Conservation (phyloP, 148 eudicot species). For the Spergularia bocconei region DNA sequence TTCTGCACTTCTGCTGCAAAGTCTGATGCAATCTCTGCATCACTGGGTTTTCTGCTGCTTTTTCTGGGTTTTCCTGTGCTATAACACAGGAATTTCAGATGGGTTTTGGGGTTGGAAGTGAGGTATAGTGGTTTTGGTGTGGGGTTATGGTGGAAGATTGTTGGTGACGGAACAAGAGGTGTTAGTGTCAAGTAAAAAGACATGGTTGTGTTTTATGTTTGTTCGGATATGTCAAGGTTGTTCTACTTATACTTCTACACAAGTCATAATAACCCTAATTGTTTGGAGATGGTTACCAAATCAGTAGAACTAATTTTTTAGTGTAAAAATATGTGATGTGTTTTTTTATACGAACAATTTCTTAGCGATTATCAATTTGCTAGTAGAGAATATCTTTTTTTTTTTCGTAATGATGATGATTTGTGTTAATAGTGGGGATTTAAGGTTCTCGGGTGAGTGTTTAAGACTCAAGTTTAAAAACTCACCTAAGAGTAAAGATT, state of each 20-base stretch:
- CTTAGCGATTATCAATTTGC: too few relatives aligned
- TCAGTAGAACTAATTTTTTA: too few relatives aligned
- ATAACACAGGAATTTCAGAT: constrained; percentile 16
- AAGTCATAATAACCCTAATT: too few relatives aligned
- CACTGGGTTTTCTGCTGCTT: constrained; percentile 28
- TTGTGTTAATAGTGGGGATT: too few relatives aligned
- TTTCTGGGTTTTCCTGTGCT: constrained; percentile 24
- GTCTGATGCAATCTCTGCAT: constrained; percentile 38
- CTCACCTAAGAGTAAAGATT: too few relatives aligned
- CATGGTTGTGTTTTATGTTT: constrained; percentile 8
- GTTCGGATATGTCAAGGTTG: neutral
- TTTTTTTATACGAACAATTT: too few relatives aligned
- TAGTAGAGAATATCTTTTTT: too few relatives aligned
- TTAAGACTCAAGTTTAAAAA: too few relatives aligned
- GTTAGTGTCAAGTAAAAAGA: constrained; percentile 5
- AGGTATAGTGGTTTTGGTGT: constrained; percentile 2
- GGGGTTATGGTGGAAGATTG: neutral
- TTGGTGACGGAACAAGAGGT: neutral
- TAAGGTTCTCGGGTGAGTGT: too few relatives aligned
- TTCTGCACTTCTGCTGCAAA: constrained; percentile 47
- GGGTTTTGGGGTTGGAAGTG: constrained; percentile 10
- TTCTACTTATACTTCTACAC: neutral
- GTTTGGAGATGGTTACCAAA: too few relatives aligned
- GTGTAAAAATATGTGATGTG: too few relatives aligned
- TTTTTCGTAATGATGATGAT: too few relatives aligned